These are phyloP conservation scores for Scheffersomyces cryptocercus DNA, from an alignment of 1,139 yeast genomes.

Conservation along the genomic window DNA sequence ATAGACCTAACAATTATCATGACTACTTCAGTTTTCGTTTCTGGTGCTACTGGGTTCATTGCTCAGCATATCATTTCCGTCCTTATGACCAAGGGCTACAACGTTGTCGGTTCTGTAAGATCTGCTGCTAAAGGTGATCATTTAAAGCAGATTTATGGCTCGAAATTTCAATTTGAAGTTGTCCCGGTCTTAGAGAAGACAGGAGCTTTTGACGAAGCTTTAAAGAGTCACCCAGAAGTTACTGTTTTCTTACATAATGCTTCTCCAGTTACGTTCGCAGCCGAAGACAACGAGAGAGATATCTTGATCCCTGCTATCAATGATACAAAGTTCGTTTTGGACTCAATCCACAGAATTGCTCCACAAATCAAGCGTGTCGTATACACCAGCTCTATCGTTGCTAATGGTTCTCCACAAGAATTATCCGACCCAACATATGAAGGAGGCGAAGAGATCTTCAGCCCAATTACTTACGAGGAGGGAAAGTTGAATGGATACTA, in stretches of 20 bases:
- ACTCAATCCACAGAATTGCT: conserved; percentile 25
- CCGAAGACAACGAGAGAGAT: conserved; percentile 28
- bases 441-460: conserved; percentile 39
- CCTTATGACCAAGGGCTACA: conserved; percentile 17
- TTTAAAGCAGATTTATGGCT: conserved; percentile 29
- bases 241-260: conserved; percentile 30
- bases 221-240: conserved; percentile 48
- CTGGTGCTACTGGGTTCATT: conserved; percentile 63
- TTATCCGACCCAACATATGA: conserved; percentile 10
- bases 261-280: conserved; percentile 29
- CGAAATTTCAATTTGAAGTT: conserved; percentile 41
- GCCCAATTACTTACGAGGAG: conserved; percentile 33
- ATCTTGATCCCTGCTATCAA: conserved; percentile 32
- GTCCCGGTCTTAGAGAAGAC: conserved; percentile 50
- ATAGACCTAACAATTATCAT: background rate
- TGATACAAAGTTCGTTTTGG: conserved; percentile 33
- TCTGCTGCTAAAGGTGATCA: conserved; percentile 4
- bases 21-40: conserved; percentile 31
- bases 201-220: conserved; percentile 54
- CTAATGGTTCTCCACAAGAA: conserved; percentile 14
- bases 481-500: conserved; percentile 22
- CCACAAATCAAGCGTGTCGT: conserved; percentile 28
- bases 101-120: conserved; percentile 7
- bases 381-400: conserved; percentile 33
- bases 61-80: conserved; percentile 51